Percentiles rank a stretch among this genome's conserved stretches.
phyloP scores from a whole-genome alignment of 1,139 yeast genomes.

The Pichia sp. region DNA sequence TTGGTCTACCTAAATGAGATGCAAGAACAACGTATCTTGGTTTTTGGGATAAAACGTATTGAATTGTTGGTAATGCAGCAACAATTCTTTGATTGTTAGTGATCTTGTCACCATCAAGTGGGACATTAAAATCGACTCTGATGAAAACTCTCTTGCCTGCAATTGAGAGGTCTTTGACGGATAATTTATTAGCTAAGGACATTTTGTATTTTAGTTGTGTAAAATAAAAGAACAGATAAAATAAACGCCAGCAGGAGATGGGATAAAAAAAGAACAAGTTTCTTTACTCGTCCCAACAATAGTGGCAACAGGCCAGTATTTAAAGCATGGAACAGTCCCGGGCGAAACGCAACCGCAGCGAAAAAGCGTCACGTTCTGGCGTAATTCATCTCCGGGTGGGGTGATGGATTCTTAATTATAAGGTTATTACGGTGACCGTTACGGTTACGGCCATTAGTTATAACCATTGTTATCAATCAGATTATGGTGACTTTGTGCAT shows the following conservation, averaged over 20 bases:
- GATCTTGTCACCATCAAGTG: slow-evolving; percentile 89
- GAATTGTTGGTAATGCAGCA: slow-evolving; percentile 95
- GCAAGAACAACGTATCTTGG: slow-evolving; percentile 89
- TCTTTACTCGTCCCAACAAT: too few species aligned
- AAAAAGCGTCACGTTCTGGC: slow-evolving; percentile 3
- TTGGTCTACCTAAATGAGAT: slow-evolving; percentile 97
- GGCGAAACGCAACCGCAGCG: neutral
- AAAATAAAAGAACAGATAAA: neutral
- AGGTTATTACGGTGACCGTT: neutral
- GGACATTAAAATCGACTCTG: slow-evolving; percentile 66
- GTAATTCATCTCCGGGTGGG: slow-evolving; percentile 15
- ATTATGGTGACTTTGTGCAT: too few species aligned
- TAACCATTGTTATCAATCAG: too few species aligned
- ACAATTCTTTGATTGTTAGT: slow-evolving; percentile 98
- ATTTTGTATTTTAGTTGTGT: slow-evolving; percentile 27
- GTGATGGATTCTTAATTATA: slow-evolving; percentile 2
- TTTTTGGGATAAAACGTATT: slow-evolving; percentile 82
- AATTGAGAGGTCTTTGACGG: slow-evolving; percentile 83
- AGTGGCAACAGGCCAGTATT: too few species aligned
- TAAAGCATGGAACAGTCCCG: neutral
- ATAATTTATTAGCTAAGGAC: slow-evolving; percentile 89
- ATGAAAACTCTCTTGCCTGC: slow-evolving; percentile 37
- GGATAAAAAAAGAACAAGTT: too few species aligned
- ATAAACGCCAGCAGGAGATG: too few species aligned
- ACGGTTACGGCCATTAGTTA: neutral